A percentile compares a stretch with the other conserved stretches of the same genome.
Conservation (phyloP, 768 basidiomycete genomes). For the Boletellus ananas region DNA sequence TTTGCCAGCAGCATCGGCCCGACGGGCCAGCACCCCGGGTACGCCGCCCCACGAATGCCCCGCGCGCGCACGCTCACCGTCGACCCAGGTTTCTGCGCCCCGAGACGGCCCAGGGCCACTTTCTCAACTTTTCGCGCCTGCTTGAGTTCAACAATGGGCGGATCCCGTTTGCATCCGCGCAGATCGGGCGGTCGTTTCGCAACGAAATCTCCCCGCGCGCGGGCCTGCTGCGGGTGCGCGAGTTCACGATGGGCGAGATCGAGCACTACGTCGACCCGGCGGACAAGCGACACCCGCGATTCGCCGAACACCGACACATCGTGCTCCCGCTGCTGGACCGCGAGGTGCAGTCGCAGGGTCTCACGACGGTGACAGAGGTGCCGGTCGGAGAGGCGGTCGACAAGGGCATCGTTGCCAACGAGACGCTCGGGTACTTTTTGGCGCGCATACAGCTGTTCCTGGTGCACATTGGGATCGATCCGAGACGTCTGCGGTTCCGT, state of each 20-base stretch:
- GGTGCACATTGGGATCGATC: slow-evolving; percentile 86
- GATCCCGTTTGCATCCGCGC: slow-evolving; percentile 94
- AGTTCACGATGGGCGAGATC: slow-evolving; percentile 99
- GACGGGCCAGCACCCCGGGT: slow-evolving; percentile 96
- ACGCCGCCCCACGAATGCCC: neutral
- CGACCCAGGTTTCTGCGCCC: slow-evolving; percentile 83
- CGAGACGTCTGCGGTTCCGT: slow-evolving; percentile 79
- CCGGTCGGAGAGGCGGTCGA: slow-evolving; percentile 87
- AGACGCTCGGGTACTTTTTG: slow-evolving; percentile 97
- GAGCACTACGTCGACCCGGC: slow-evolving; percentile 97
- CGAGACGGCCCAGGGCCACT: slow-evolving; percentile 98
- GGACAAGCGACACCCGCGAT: slow-evolving; percentile 85
- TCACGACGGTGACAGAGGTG: slow-evolving; percentile 59
- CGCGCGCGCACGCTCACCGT: neutral
- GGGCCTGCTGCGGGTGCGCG: slow-evolving; percentile 93
- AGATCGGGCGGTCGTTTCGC: slow-evolving; percentile 93
- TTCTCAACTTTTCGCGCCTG: slow-evolving; percentile 95
- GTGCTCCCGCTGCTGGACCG: slow-evolving; percentile 77
- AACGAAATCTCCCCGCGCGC: slow-evolving; percentile 98
- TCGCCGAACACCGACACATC: slow-evolving; percentile 74
- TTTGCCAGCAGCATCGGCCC: slow-evolving; percentile 97
- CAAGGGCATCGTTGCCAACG: slow-evolving; percentile 85
- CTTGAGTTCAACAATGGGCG: slow-evolving; percentile 98
- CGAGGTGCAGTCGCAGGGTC: slow-evolving; percentile 75
- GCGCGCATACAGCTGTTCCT: slow-evolving; percentile 90